A percentile compares a stretch with the other conserved stretches of the same genome.
Conservation (phyloP, 2,329 filamentous ascomycete genomes). For the Waltergamsia citrina region DNA sequence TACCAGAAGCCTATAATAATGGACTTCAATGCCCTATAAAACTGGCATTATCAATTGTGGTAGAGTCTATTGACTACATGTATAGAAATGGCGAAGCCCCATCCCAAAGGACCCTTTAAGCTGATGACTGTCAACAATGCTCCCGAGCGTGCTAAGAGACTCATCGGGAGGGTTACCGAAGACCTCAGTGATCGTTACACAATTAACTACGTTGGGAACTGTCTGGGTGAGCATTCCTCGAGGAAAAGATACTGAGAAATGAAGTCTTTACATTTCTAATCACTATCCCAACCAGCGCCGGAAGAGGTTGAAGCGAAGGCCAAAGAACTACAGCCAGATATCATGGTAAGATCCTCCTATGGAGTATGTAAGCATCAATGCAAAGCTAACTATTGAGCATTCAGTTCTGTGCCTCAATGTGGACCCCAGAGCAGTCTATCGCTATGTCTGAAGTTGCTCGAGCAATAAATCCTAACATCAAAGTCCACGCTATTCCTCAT, state of each 20-base stretch:
- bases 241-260: too few species aligned
- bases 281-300: conserved; percentile 30
- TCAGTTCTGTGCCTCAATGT: conserved; percentile 54
- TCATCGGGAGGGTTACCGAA: conserved; percentile 53
- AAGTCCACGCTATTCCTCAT: conserved; percentile 41
- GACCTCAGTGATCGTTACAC: conserved; percentile 53
- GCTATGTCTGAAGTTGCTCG: conserved; percentile 34
- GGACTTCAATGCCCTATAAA: too few species aligned
- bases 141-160: conserved; percentile 51
- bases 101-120: conserved; percentile 45
- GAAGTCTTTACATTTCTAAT: conserved; percentile 3
- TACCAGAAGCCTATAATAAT: too few species aligned
- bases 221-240: conserved; percentile 40
- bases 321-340: conserved; percentile 19
- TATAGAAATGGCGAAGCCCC: too few species aligned
- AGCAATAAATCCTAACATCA: conserved; percentile 32
- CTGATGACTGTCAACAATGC: conserved; percentile 61
- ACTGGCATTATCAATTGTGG: too few species aligned
- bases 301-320: conserved; percentile 46
- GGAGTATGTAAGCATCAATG: too few species aligned
- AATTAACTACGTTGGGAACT: conserved; percentile 54
- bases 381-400: not conserved
- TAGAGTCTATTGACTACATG: too few species aligned
- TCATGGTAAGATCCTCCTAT: conserved; percentile 12
- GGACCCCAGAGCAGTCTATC: conserved; percentile 34